These are phyloP conservation scores for Myxozyma lipomycoides DNA, from an alignment of 805 yeast genomes.

Conservation along the genomic window DNA sequence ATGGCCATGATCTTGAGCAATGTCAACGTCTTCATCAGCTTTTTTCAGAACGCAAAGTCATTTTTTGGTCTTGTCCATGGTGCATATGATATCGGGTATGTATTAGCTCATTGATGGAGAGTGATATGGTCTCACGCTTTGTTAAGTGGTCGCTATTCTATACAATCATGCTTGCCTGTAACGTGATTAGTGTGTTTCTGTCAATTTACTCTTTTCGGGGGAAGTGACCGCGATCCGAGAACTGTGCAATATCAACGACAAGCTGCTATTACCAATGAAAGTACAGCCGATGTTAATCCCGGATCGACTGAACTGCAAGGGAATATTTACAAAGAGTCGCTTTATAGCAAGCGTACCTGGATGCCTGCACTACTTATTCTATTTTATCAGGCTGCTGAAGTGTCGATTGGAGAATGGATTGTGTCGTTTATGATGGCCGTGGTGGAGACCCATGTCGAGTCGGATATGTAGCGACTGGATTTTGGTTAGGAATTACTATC, in stretches of 20 bases:
- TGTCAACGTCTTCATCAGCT: no score
- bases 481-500: constrained; percentile 65
- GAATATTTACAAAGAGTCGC: constrained; percentile 5
- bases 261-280: background rate
- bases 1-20: no score
- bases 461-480: constrained; percentile 67
- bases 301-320: background rate
- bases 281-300: background rate
- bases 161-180: no score
- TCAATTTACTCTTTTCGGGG: constrained; percentile 3
- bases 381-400: constrained; percentile 66
- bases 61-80: no score
- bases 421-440: constrained; percentile 56
- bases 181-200: no score
- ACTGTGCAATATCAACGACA: background rate
- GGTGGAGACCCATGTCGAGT: constrained; percentile 45
- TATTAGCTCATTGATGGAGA: no score
- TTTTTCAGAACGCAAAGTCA: no score
- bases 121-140: no score
- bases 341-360: constrained; percentile 34
- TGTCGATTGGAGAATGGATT: constrained; percentile 68
- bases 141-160: no score
- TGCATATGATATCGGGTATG: no score
- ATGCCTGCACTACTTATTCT: constrained; percentile 51
- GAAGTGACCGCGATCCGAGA: constrained; percentile 11